Base-by-base conservation (phyloP, 164 flowering plant genomes). In the Kalanchoe fedtschenkoi region DNA sequence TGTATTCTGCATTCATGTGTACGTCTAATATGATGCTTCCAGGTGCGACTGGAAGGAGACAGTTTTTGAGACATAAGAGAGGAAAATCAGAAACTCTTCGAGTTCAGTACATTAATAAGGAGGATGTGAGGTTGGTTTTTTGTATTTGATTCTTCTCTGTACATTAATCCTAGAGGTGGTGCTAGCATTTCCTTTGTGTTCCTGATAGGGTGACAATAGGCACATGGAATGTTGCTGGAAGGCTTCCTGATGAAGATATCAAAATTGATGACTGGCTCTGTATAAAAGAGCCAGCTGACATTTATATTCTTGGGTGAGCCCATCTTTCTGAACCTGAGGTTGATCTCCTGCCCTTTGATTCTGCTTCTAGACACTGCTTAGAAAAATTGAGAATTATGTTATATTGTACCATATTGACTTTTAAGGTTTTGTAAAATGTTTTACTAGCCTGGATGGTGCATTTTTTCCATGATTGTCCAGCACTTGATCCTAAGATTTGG, bases 171-270 rank as follows among this genome's bases (percentile, higher is more conserved):
- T 39, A 58, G 19, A 39, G 9, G 26, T 33, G 24, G 4, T n/a
- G 6, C 10, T 57, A 58, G 35, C 13, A 4, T 58, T 62, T 58
- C 24, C n/a, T 77, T 62, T 34, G 10, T 16, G 34, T 51, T 33
- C 21, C 56, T 58, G 34, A 57, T 58, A 93, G 99, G 77, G 81
- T 93, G 62, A 81, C 80, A 19, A 63, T 90, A 35, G 92, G 91
- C 34, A 79, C 96, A 65, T 93, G 99, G 99, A 93, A 93, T 70
- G 99, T 93, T 72, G 97, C 96, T 61, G 99, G 99, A 72, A 81
- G 73, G 72, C 57, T 32, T 71, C 97, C 97, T 28, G 1, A 39
- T 60, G 88, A 83, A 56, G 78, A 82, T 77, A 85, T 90, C 62
- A 83, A 90, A 33, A 80, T 90, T 64, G 96, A 88, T 63, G 95